Evolutionary conservation across 2,329 filamentous ascomycete species (phyloP).

Genomic region (Ascochyta lentis): DNA sequence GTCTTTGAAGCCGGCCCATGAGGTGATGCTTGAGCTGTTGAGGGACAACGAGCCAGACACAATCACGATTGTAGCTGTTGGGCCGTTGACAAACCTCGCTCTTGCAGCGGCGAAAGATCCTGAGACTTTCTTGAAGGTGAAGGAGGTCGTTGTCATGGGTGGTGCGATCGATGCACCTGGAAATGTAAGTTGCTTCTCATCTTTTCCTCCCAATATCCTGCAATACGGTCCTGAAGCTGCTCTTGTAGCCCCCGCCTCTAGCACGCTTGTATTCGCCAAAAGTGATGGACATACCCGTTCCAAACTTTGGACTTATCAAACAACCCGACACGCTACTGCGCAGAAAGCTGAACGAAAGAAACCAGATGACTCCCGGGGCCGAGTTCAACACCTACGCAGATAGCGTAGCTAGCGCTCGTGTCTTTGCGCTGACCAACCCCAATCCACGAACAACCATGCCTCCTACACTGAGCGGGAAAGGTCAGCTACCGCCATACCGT

Average conservation of each 20-base stretch:
- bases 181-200: constrained; percentile 61
- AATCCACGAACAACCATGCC: constrained; percentile 83
- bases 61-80: constrained; percentile 88
- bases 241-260: constrained; percentile 28
- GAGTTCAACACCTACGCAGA: constrained; percentile 98
- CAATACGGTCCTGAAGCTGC: constrained; percentile 21
- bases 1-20: constrained; percentile 74
- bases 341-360: constrained; percentile 39
- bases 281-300: constrained; percentile 31
- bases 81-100: constrained; percentile 92
- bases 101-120: constrained; percentile 87
- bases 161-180: constrained; percentile 80
- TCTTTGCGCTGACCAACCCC: constrained; percentile 58
- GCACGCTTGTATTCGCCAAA: constrained; percentile 27
- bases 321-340: constrained; percentile 45
- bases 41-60: constrained; percentile 81
- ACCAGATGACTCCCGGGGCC: constrained; percentile 73
- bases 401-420: constrained; percentile 55
- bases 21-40: constrained; percentile 88
- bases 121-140: constrained; percentile 84
- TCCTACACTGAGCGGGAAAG: constrained; percentile 58
- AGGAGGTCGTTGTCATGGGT: constrained; percentile 95
- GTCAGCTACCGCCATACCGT: constrained; percentile 49
- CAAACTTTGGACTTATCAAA: constrained; percentile 49
- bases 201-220: not conserved